phyloP scores from a whole-genome alignment of 2,329 filamentous ascomycete species.

The Ophiostoma australiae region DNA sequence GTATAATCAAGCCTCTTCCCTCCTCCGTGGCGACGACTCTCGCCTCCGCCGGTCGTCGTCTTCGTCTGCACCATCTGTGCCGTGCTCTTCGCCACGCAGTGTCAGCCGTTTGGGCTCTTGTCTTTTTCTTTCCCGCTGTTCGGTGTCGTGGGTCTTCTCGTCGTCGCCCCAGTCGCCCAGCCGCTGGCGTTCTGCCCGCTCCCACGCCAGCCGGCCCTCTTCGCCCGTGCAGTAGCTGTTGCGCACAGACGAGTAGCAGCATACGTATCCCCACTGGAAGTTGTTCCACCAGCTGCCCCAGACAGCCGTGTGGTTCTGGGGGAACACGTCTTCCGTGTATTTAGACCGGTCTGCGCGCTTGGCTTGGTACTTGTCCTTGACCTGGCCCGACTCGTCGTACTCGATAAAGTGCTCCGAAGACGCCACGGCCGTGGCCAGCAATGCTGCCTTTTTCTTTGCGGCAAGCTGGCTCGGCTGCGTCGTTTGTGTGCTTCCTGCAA shows the following conservation, averaged over 20 bases:
- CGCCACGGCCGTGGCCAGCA: constrained; percentile 63
- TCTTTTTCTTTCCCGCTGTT: neutral
- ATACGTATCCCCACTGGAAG: constrained; percentile 94
- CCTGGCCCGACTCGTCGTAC: constrained; percentile 82
- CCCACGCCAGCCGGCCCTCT: constrained; percentile 74
- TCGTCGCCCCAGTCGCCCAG: constrained; percentile 42
- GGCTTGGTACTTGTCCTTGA: constrained; percentile 79
- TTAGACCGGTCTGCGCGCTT: constrained; percentile 77
- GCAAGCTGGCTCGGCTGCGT: neutral
- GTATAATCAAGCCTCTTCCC: neutral
- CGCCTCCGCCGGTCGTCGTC: constrained; percentile 14
- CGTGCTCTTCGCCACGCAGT: constrained; percentile 15
- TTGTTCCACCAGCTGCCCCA: constrained; percentile 98
- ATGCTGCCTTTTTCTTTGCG: constrained; percentile 24
- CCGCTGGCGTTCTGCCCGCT: constrained; percentile 64
- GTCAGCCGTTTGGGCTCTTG: constrained; percentile 16
- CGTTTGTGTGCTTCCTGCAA: neutral
- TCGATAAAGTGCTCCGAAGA: constrained; percentile 87
- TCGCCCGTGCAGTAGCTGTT: constrained; percentile 98
- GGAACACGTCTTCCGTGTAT: constrained; percentile 79
- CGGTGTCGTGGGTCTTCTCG: constrained; percentile 8
- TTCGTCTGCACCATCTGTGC: neutral
- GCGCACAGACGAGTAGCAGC: constrained; percentile 88
- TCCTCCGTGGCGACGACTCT: constrained; percentile 17
- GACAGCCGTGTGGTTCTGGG: constrained; percentile 86